Base-by-base conservation (phyloP, 1,284 basidiomycete genomes). In the Malassezia obtusa region DNA sequence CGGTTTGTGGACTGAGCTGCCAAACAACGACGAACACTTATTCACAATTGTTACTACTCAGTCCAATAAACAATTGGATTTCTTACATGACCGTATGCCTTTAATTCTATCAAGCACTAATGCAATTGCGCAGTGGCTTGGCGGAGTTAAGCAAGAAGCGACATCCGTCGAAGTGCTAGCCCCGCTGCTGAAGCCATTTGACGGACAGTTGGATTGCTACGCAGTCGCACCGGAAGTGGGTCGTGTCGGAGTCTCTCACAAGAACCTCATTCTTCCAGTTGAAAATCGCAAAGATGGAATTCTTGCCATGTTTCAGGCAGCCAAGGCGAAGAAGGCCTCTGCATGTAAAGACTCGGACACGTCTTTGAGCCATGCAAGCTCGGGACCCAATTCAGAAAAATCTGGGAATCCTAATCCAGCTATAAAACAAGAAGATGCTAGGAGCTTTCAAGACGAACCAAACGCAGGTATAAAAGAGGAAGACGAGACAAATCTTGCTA, bases 221-320 rank as follows among this genome's bases (percentile, higher is more conserved):
- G 82, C 83, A 50, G 91, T 95, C 0, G 86, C 88, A 0, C 82
- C 81, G 57, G 89, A 94, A 77, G 84, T 96, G 0, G 90, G 90
- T 0, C 92, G 86, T 76, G 85, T 94, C 3, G 87, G 89, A 6
- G 83, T 78, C 3, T 86, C 92, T 65, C 87, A 86, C 6, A 76
- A 84, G 1, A 81, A 82, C 1, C 92, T 88, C 71, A 83, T 95
- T 44, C 79, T 87, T 61, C 89, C 90, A 0, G 76, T 94, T 17
- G 77, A 82, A 4, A 77, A 81, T 50, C 79, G 90, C 31, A 87
- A 85, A 65, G 90, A 92, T 64, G 89, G 89, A 3, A 89, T 95
- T 58, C 80, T 84, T 68, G 85, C 85, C 7, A 85, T 92, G 82
- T 69, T 94, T 90, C 65, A 84, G 84, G 63, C 58, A 52, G 55